phyloP scores from a whole-genome alignment of 106 monocot species.

The Phalaenopsis equestris region DNA sequence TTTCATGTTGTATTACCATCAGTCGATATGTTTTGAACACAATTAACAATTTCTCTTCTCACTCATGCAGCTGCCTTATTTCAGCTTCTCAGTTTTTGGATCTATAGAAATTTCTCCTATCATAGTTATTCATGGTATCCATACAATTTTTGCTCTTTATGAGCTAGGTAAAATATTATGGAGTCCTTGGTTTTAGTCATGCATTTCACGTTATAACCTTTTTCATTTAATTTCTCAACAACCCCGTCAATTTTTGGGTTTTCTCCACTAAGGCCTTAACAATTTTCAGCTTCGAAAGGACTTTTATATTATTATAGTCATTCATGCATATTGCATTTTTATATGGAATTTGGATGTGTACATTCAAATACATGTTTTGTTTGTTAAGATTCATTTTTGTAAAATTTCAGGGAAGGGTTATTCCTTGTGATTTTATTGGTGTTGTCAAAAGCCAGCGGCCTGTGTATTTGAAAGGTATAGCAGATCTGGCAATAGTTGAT shows the following conservation, averaged over 20 bases:
- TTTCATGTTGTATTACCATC: no score
- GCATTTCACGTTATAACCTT: background rate
- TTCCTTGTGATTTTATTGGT: constrained; percentile 99
- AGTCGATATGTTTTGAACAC: no score
- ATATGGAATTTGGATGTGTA: background rate
- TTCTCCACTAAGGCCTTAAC: background rate
- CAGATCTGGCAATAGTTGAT: background rate
- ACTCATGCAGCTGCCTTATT: no score
- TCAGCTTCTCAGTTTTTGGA: no score
- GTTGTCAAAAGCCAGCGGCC: constrained; percentile 79
- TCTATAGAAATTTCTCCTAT: no score
- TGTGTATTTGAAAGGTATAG: constrained; percentile 69
- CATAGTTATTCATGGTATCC: no score
- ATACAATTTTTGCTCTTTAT: no score
- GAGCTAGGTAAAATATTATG: background rate
- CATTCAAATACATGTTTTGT: background rate
- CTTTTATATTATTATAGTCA: background rate
- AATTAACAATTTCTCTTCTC: no score
- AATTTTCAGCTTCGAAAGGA: background rate
- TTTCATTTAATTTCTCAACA: background rate
- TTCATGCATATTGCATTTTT: background rate
- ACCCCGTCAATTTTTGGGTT: background rate
- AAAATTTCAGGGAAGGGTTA: constrained; percentile 74
- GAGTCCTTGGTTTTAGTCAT: background rate
- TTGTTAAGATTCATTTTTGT: background rate